A percentile compares a stretch with the other conserved stretches of the same genome.
Conservation (phyloP, 495 filamentous ascomycete genomes). For the Daldinia decipiens region DNA sequence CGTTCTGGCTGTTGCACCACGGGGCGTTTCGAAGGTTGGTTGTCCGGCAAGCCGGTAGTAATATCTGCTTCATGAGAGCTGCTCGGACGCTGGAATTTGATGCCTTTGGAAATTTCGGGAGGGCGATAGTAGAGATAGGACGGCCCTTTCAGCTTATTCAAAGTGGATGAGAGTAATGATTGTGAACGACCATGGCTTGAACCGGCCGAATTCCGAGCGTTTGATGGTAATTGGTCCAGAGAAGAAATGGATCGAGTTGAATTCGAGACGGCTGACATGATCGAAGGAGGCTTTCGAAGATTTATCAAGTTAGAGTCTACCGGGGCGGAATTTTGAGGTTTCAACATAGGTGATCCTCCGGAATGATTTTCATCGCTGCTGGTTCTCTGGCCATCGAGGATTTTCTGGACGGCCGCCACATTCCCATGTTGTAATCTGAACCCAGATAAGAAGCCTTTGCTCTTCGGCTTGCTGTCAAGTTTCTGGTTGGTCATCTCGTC, state of each 20-base stretch:
- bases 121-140: conserved; percentile 47
- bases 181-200: conserved; percentile 47
- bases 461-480: conserved; percentile 37
- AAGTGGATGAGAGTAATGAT: conserved; percentile 47
- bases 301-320: conserved; percentile 24
- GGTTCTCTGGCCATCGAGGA: conserved; percentile 36
- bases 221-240: conserved; percentile 41
- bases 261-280: conserved; percentile 40
- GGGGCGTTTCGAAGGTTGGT: conserved; percentile 13
- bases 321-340: conserved; percentile 12
- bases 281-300: conserved; percentile 43
- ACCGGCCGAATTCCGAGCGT: conserved; percentile 33
- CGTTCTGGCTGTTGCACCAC: conserved; percentile 17
- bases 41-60: conserved; percentile 20
- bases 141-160: conserved; percentile 45
- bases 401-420: conserved; percentile 44
- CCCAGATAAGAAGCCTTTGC: conserved; percentile 44
- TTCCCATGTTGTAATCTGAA: conserved; percentile 47
- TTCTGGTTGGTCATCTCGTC: conserved; percentile 29
- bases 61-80: conserved; percentile 32
- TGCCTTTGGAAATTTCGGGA: conserved; percentile 20
- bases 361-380: conserved; percentile 21
- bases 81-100: conserved; percentile 22
- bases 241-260: conserved; percentile 51
- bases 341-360: conserved; percentile 26